Conservation (phyloP, 202 grass and related monocot species). For the Sporobolus alterniflorus region DNA sequence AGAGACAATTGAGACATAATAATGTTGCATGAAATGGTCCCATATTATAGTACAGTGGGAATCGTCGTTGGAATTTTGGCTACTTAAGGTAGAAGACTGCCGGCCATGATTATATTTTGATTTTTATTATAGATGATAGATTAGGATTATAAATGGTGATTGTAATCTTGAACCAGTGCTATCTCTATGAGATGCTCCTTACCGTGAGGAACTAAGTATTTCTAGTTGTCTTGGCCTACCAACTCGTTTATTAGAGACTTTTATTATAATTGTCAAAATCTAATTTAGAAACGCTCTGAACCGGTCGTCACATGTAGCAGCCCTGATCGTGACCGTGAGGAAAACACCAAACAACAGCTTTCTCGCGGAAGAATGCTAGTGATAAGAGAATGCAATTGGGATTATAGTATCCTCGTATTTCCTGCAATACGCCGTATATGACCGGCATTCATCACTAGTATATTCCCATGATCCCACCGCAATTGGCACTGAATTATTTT, state of each 20-base stretch:
- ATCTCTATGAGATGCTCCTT: too few relatives aligned
- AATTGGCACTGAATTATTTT: not conserved
- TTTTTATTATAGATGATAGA: too few relatives aligned
- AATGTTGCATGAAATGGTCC: too few relatives aligned
- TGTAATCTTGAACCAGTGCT: too few relatives aligned
- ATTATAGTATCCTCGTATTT: not conserved
- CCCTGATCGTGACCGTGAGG: slow-evolving; percentile 22
- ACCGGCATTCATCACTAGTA: not conserved
- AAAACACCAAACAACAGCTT: slow-evolving; percentile 42
- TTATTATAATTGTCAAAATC: not conserved
- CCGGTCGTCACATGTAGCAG: slow-evolving; percentile 8
- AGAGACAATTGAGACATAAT: too few relatives aligned
- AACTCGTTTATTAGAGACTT: not conserved
- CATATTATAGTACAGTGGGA: too few relatives aligned
- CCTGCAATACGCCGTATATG: slow-evolving; percentile 23
- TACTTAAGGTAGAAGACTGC: too few relatives aligned
- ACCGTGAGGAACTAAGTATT: not conserved
- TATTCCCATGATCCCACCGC: slow-evolving; percentile 41
- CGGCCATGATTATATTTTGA: too few relatives aligned
- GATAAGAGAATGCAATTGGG: not conserved
- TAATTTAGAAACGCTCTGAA: not conserved
- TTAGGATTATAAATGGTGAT: too few relatives aligned
- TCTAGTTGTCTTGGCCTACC: not conserved
- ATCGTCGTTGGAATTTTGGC: too few relatives aligned
- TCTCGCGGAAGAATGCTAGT: slow-evolving; percentile 26